These are phyloP conservation scores for Vaccinium vitisidaea DNA, from an alignment of 148 eudicot species.

Conservation along the genomic window DNA sequence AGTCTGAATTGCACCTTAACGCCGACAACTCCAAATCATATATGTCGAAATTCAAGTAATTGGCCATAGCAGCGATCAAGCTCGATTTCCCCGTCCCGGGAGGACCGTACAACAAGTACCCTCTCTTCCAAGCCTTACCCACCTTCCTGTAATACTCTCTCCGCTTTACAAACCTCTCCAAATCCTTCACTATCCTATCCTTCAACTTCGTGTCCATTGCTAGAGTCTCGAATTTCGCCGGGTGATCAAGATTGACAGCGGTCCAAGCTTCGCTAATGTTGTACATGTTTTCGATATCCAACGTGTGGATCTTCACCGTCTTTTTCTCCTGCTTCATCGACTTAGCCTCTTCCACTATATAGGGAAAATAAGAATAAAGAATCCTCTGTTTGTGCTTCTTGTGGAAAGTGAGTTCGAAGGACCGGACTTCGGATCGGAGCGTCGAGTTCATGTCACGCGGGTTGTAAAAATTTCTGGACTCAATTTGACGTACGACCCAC, in stretches of 20 bases:
- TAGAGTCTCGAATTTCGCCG: slow-evolving; percentile 47
- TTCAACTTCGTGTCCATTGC: slow-evolving; percentile 47
- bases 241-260: slow-evolving; percentile 49
- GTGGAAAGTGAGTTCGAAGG: slow-evolving; percentile 30
- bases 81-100: slow-evolving; percentile 69
- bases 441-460: slow-evolving; percentile 30
- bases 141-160: slow-evolving; percentile 43
- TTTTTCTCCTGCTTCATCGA: slow-evolving; percentile 26
- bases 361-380: slow-evolving; percentile 42
- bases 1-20: slow-evolving; percentile 30
- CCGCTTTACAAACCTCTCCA: slow-evolving; percentile 44
- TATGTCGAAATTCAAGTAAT: slow-evolving; percentile 46
- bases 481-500: slow-evolving; percentile 19
- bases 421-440: slow-evolving; percentile 29
- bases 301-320: slow-evolving; percentile 37
- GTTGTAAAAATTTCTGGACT: slow-evolving; percentile 18
- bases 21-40: slow-evolving; percentile 51
- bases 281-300: slow-evolving; percentile 15
- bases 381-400: slow-evolving; percentile 27
- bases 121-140: slow-evolving; percentile 78
- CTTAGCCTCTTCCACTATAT: slow-evolving; percentile 27
- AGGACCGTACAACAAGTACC: slow-evolving; percentile 58
- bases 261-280: slow-evolving; percentile 26
- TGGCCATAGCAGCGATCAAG: slow-evolving; percentile 63
- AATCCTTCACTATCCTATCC: slow-evolving; percentile 32